Evolutionary conservation across 2,329 filamentous ascomycete genomes (phyloP).

Genomic region (Hortaea werneckii): DNA sequence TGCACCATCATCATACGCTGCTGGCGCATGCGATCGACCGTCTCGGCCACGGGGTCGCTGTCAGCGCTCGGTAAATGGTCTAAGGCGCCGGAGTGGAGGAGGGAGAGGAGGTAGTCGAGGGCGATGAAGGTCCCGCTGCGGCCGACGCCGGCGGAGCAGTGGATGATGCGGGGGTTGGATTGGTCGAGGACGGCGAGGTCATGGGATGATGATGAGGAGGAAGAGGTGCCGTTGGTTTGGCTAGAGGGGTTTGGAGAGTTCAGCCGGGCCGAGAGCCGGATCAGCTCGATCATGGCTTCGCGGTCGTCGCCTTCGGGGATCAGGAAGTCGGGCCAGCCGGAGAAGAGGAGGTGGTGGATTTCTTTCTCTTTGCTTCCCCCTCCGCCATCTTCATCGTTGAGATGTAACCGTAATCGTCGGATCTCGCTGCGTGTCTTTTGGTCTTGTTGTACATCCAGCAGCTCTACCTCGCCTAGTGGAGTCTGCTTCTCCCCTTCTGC

Average conservation of each 20-base stretch:
- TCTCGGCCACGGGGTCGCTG: conserved; percentile 62
- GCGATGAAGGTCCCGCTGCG: conserved; percentile 92
- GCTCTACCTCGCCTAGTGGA: conserved; percentile 60
- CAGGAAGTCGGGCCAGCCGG: conserved; percentile 81
- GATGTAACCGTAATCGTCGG: conserved; percentile 55
- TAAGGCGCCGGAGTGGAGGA: conserved; percentile 66
- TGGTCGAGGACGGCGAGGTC: conserved; percentile 17
- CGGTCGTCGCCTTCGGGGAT: conserved; percentile 63
- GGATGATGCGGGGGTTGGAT: conserved; percentile 60
- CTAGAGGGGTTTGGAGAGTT: conserved; percentile 29
- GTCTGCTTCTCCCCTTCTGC: too few species aligned
- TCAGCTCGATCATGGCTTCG: conserved; percentile 57
- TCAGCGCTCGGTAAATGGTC: conserved; percentile 35
- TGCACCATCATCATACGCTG: conserved; percentile 96
- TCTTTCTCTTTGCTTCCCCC: conserved; percentile 45
- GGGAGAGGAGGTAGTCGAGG: conserved; percentile 79
- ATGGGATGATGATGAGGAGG: conserved; percentile 7
- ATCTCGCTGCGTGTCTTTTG: conserved; percentile 54
- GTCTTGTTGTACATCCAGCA: conserved; percentile 47
- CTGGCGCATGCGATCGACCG: conserved; percentile 70
- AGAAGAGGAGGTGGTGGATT: conserved; percentile 79
- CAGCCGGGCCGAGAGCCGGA: conserved; percentile 53
- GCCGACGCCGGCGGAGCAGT: conserved; percentile 78
- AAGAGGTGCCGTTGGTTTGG: conserved; percentile 4
- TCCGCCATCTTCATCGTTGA: conserved; percentile 18